Percentiles rank a stretch among this genome's conserved stretches.
These are phyloP conservation scores for Physaria fendleri DNA, from an alignment of 345 rosid genomes.

Conservation along the genomic window DNA sequence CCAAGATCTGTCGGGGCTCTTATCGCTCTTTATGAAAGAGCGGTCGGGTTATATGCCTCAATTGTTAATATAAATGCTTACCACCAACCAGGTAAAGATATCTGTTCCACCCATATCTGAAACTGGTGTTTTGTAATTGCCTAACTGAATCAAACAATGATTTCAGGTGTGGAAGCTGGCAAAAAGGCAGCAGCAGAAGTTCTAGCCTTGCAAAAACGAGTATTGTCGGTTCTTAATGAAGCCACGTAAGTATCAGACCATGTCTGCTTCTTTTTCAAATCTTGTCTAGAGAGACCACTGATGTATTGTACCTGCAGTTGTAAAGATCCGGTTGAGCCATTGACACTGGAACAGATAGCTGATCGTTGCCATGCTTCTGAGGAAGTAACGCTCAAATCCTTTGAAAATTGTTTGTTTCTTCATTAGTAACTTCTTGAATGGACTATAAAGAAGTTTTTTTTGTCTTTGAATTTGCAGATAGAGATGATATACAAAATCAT, in stretches of 20 bases:
- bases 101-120: neutral
- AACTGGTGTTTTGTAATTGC: neutral
- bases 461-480: constrained; percentile 44
- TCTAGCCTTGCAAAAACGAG: constrained; percentile 89
- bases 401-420: neutral
- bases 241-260: constrained; percentile 55
- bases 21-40: constrained; percentile 92
- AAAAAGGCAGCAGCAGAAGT: constrained; percentile 98
- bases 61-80: constrained; percentile 87
- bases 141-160: neutral
- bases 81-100: constrained; percentile 80
- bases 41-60: constrained; percentile 88
- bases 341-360: constrained; percentile 81
- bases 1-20: constrained; percentile 91
- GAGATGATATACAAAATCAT: constrained; percentile 96
- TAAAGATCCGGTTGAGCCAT: constrained; percentile 83
- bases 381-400: constrained; percentile 40
- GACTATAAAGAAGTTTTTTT: constrained; percentile 13
- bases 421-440: neutral
- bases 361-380: constrained; percentile 86
- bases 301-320: constrained; percentile 47
- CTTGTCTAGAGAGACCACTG: constrained; percentile 4
- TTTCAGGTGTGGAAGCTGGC: constrained; percentile 95
- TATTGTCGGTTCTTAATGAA: constrained; percentile 83
- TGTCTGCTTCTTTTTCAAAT: neutral